Evolutionary conservation across 1,284 basidiomycete species (phyloP).

Genomic region (Heimioporus punctisporus): DNA sequence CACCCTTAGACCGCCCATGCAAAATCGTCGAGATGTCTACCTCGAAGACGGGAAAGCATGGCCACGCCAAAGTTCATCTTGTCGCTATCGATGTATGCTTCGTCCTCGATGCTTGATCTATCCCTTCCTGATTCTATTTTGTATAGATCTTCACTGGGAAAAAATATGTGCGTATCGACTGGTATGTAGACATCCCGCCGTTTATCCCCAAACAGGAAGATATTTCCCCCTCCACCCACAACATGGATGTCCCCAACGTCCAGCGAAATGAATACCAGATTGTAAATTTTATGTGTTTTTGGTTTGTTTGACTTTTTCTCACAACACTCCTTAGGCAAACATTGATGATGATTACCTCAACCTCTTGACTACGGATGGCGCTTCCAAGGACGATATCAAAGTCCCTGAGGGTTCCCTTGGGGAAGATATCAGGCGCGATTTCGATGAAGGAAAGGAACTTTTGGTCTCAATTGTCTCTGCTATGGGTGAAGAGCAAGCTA

Average conservation of each 20-base stretch:
- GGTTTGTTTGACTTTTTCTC: conserved; percentile 4
- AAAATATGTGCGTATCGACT: conserved; percentile 62
- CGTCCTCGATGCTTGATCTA: conserved; percentile 8
- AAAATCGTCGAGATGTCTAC: conserved; percentile 99
- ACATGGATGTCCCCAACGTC: conserved; percentile 99
- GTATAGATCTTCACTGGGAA: conserved; percentile 93
- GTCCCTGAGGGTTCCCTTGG: conserved; percentile 91
- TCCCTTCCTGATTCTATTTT: conserved; percentile 3
- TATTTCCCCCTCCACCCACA: conserved; percentile 98
- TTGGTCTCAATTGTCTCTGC: conserved; percentile 90
- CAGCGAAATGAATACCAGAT: conserved; percentile 91
- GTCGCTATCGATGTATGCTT: conserved; percentile 91
- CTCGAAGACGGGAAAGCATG: conserved; percentile 99
- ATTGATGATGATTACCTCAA: conserved; percentile 94
- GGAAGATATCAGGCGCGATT: conserved; percentile 69
- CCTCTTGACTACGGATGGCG: conserved; percentile 88
- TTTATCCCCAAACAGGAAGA: conserved; percentile 73
- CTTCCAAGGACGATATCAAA: conserved; percentile 94
- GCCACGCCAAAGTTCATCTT: conserved; percentile 99
- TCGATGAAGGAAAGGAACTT: conserved; percentile 90
- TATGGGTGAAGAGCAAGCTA: conserved; percentile 94
- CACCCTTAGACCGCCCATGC: conserved; percentile 83
- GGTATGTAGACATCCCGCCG: background rate
- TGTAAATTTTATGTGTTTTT: conserved; percentile 43
- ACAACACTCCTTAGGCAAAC: conserved; percentile 58